Conservation (phyloP, 2,329 filamentous ascomycete genomes). For the Aspergillus sp. region DNA sequence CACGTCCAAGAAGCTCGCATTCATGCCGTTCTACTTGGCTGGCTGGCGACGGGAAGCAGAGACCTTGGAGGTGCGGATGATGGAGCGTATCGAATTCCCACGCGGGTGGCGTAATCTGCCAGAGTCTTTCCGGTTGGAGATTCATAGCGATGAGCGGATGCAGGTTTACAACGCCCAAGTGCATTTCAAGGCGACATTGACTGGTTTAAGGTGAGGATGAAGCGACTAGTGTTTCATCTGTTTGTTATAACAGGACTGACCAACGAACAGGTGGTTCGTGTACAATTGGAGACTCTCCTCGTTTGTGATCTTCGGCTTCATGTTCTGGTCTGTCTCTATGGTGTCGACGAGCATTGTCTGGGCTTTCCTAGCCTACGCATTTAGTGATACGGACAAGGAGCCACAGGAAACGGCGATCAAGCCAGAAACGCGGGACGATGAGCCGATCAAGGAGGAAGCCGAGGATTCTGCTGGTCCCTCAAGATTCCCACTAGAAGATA, state of each 20-base stretch:
- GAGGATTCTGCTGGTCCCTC: conserved; percentile 5
- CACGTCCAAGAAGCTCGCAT: conserved; percentile 50
- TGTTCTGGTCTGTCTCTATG: conserved; percentile 73
- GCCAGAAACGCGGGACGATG: conserved; percentile 10
- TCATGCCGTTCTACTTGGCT: conserved; percentile 62
- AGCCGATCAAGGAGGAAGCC: conserved; percentile 15
- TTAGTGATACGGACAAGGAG: conserved; percentile 17
- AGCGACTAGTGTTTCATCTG: not conserved
- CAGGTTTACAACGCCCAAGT: conserved; percentile 68
- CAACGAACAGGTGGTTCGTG: conserved; percentile 62
- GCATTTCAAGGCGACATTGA: conserved; percentile 64
- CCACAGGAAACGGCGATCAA: conserved; percentile 4
- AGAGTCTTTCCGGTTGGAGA: conserved; percentile 51
- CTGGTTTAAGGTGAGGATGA: conserved; percentile 54
- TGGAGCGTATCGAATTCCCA: conserved; percentile 62
- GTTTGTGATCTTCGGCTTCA: conserved; percentile 57
- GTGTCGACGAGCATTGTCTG: conserved; percentile 59
- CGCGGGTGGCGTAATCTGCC: conserved; percentile 48
- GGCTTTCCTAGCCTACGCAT: conserved; percentile 44
- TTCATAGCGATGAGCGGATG: conserved; percentile 60
- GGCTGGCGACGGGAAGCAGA: conserved; percentile 58
- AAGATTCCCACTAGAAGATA: not conserved
- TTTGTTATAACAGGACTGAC: conserved; percentile 3
- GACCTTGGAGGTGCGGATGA: conserved; percentile 59
- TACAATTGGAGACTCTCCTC: conserved; percentile 68